Conservation (phyloP, 2,329 filamentous ascomycete genomes). For the Colletotrichum tofieldiae region DNA sequence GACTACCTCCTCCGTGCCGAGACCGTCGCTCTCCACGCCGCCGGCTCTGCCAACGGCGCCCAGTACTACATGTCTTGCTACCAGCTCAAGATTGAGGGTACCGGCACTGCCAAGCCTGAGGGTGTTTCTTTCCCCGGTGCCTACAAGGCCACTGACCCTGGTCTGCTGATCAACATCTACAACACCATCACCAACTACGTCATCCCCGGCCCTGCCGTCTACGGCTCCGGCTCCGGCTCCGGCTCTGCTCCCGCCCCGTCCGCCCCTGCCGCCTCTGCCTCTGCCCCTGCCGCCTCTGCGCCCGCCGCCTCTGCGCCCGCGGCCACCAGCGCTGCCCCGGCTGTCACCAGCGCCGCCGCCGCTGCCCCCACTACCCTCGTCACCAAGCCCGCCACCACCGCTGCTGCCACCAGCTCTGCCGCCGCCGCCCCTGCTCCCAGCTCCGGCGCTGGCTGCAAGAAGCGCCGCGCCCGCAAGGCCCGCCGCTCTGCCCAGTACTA, state of each 20-base stretch:
- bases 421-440: conserved; percentile 16
- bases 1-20: conserved; percentile 70
- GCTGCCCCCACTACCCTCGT: conserved; percentile 24
- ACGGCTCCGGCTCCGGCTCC: conserved; percentile 31
- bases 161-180: conserved; percentile 64
- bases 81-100: conserved; percentile 48
- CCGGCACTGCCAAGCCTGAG: conserved; percentile 45
- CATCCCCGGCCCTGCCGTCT: conserved; percentile 42
- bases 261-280: conserved; percentile 2
- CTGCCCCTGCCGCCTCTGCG: no score
- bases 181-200: conserved; percentile 43
- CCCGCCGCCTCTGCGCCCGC: conserved; percentile 1
- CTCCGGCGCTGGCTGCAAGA: conserved; percentile 27
- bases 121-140: conserved; percentile 45
- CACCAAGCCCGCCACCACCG: conserved; percentile 9
- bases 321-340: conserved; percentile 4
- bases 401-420: conserved; percentile 26
- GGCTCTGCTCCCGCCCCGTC: conserved; percentile 7
- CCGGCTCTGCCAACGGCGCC: conserved; percentile 54
- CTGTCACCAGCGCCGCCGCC: conserved; percentile 12
- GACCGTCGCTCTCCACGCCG: conserved; percentile 67
- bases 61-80: conserved; percentile 56
- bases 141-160: conserved; percentile 55
- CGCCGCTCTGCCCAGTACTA: conserved; percentile 43
- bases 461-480: conserved; percentile 42